Evolutionary conservation across 2,329 filamentous ascomycete species (phyloP), one percentile per base, ranked within the genome.

Genomic region (Colletotrichum spaethianum): DNA sequence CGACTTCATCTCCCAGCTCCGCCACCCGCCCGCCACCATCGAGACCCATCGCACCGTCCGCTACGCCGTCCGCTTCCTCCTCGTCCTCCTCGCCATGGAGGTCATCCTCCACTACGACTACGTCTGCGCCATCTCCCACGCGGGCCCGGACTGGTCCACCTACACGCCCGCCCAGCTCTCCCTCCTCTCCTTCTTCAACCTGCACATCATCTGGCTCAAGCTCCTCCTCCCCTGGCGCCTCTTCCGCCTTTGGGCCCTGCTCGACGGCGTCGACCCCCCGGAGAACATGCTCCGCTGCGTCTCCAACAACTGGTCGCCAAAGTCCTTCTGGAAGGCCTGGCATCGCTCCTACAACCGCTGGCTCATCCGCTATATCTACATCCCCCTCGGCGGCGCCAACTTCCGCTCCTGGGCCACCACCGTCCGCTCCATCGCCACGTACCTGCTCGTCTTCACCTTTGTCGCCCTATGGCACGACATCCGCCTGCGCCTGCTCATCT

Each of bases 241-340:
- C 81, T 98, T 98, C 89, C 93, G 97, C 5, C 90, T 99, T n/a
- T 99, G 96, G 96, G 88, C 94, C 0, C 88, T 99, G 4, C 80
- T 95, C 20, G 96, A 99, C 80, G 94, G 94, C 73, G 91, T 99
- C 76, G 96, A 99, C 79, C 94, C 96, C 0, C 96, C 96, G 0
- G 96, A 99, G 84, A 99, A 99, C 84, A 98, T 99, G 94, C 90
- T 98, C 66, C 93, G 96, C 76, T 99, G 97, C 83, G 94, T 98
- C 83, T 95, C 92, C 79, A 91, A 99, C 85, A 98, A 98, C 82
- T 98, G 95, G 85, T 95, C 93, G 75, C 93, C 94, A 0, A 88
- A 95, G 50, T 92, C 92, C 26, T 99, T 99, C 84, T 99, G 96
- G 96, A 93, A 96, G 74, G 92, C 91, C 40, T 99, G 97, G 97